Base-by-base conservation (phyloP, 805 yeast genomes). In the Tetrapisispora nanseiensis region DNA sequence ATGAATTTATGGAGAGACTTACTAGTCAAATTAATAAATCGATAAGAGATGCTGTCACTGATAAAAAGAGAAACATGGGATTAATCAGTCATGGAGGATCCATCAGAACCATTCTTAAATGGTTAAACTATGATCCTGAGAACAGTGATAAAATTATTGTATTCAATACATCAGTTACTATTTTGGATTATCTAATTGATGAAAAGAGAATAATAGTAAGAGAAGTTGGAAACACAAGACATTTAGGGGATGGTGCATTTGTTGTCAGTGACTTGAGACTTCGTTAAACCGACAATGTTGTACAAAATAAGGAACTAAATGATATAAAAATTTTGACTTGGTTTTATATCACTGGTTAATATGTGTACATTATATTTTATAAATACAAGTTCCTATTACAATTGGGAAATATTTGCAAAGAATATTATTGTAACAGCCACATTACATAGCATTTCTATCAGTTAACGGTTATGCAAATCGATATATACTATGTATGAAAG, bases 81-180 rank as follows among this genome's bases (percentile, higher is more conserved):
- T 45, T 84, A 18, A 75, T 86, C 43, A 76, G 86, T 12, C 95
- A 86, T 57, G 95, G 95, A 18, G 95, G 95, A 8, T 82, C 82
- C 1, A 78, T 86, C 15, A 73, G 85, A 36, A 72, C 77, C 23
- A 69, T 80, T 29, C 56, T 75, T 31, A 72, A 72, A 46, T 68
- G 78, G 56, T 62, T 82, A 33, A 62, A 75, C 38, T 52, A 59
- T 5, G 69, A 66, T 2, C 65, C 76, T 40, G 62, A 60, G 4
- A 59, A 63, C 3, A 65, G 63, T 1, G 61, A 75, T 39, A 55
- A 62, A 1, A 62, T 62, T 4, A 80, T 80, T 30, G 92, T 90
- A 0, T 82, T 70, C 58, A 85, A 85, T 58, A 83, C 94, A 1
- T 80, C 89, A 5, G 71, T 85, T 6, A 77, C 89, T 0, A 69